A percentile compares a stretch with the other conserved stretches of the same genome.
Evolutionary conservation across 2,329 filamentous ascomycete species (phyloP).

Genomic region (Alternaria burnsii): DNA sequence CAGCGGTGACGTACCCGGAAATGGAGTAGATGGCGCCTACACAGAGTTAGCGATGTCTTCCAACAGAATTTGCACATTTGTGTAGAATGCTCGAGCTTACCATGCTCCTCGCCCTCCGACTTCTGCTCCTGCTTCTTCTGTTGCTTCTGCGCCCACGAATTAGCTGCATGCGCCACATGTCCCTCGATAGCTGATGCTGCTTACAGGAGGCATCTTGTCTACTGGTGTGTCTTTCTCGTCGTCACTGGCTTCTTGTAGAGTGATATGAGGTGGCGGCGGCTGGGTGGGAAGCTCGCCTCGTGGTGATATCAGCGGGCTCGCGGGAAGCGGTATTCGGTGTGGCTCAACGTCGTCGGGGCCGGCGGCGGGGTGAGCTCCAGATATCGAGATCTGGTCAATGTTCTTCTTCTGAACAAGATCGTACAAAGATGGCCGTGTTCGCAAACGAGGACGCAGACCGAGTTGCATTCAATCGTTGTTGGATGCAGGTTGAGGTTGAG

Average conservation of each 20-base stretch:
- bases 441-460: conserved; percentile 66
- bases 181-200: conserved; percentile 18
- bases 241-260: conserved; percentile 28
- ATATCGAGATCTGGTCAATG: conserved; percentile 57
- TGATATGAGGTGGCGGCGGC: conserved; percentile 35
- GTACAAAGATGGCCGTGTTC: conserved; percentile 68
- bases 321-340: conserved; percentile 47
- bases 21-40: conserved; percentile 73
- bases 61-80: neutral
- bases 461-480: conserved; percentile 57
- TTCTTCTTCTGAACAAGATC: conserved; percentile 65
- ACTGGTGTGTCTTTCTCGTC: conserved; percentile 18
- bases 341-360: conserved; percentile 42
- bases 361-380: conserved; percentile 26
- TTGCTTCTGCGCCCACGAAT: conserved; percentile 39
- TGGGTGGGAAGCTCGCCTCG: conserved; percentile 37
- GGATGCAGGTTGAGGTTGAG: conserved; percentile 32
- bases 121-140: conserved; percentile 51
- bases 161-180: conserved; percentile 31
- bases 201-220: conserved; percentile 52
- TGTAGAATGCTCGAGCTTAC: conserved; percentile 46
- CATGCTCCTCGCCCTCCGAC: conserved; percentile 64
- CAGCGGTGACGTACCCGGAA: conserved; percentile 62
- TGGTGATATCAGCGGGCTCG: conserved; percentile 44
- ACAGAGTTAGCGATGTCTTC: conserved; percentile 21